These are phyloP conservation scores for Gaeumannomyces tritici DNA, from an alignment of 2,329 filamentous ascomycete genomes.

Conservation along the genomic window DNA sequence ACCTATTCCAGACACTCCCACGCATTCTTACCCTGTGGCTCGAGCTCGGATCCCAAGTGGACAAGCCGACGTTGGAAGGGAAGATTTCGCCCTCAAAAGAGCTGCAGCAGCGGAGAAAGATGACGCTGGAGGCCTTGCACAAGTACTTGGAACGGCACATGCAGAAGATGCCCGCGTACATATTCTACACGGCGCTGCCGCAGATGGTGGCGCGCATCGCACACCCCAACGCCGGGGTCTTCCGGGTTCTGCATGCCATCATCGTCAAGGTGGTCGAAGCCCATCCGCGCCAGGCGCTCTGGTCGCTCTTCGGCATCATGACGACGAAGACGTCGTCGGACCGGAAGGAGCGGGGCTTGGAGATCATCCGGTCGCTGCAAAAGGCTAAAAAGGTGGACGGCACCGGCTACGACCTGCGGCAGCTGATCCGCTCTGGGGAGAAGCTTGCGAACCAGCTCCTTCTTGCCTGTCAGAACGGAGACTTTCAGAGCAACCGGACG, in stretches of 20 bases:
- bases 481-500: conserved; percentile 58
- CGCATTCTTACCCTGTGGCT: conserved; percentile 91
- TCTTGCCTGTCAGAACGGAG: conserved; percentile 66
- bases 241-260: conserved; percentile 65
- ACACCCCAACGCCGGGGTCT: conserved; percentile 71
- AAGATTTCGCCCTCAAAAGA: conserved; percentile 43
- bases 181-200: conserved; percentile 75
- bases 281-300: conserved; percentile 87
- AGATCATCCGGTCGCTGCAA: conserved; percentile 41
- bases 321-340: conserved; percentile 58
- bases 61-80: conserved; percentile 44
- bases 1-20: conserved; percentile 89
- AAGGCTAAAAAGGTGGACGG: conserved; percentile 41
- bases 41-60: conserved; percentile 71
- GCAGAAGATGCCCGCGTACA: conserved; percentile 58
- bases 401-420: conserved; percentile 50
- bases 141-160: conserved; percentile 73
- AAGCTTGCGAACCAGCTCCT: conserved; percentile 76
- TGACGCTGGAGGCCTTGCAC: conserved; percentile 61
- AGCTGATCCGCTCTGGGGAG: conserved; percentile 68
- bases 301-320: conserved; percentile 81
- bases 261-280: conserved; percentile 76
- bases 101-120: conserved; percentile 46
- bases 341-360: conserved; percentile 43
- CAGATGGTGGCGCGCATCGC: conserved; percentile 95